Base-by-base conservation (phyloP, 2,329 filamentous ascomycete species). In the Pestalotiopsis fici region DNA sequence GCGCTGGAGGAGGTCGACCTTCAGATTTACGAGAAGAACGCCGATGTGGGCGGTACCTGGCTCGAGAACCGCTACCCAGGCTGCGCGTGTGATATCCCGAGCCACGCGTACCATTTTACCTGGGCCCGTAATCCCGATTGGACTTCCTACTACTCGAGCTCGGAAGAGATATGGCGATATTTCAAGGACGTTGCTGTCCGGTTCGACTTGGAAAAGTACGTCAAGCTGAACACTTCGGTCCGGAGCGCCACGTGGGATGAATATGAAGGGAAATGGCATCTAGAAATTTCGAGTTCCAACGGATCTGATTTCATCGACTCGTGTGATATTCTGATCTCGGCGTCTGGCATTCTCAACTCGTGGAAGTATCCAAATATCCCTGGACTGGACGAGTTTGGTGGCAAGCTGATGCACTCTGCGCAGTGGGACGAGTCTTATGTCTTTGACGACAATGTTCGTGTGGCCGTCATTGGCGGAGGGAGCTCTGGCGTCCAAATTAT, bases 1-100 rank as follows among this genome's bases (percentile, higher is more conserved):
- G 35, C 60, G 18, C 39, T 63, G 12, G 35, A 47, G 23, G 1
- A 63, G 31, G 21, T 63, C 60, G 23, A 47, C 21, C 35, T 64
- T 11, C 43, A 55, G 43, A 64, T 64, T 27, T 65, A 65, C 39
- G 60, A 63, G 21, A 63, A 63, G 27, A 63, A 63, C 39, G 35
- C n/a, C 35, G 60, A 47, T 21, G 60, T 63, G 18, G 60, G 60
- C 35, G 60, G 43, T 21, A 63, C 60, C 18, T 63, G 60, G 60
- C 39, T 63, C 35, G 37, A 60, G 60, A 63, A 63, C 35, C 35
- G 39, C 15, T 63, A 63, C 35, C 43, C 60, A 11, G 60, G 60
- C 21, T 63, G 43, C 27, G 35, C 43, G 18, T 63, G 50, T 25
- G 62, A 65, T 47, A 65, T 65, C n/a, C 43, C 43, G 5, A 55